A percentile compares a stretch with the other conserved stretches of the same genome.
phyloP scores from a whole-genome alignment of 768 basidiomycete genomes.

The Rhodocollybia butyracea region DNA sequence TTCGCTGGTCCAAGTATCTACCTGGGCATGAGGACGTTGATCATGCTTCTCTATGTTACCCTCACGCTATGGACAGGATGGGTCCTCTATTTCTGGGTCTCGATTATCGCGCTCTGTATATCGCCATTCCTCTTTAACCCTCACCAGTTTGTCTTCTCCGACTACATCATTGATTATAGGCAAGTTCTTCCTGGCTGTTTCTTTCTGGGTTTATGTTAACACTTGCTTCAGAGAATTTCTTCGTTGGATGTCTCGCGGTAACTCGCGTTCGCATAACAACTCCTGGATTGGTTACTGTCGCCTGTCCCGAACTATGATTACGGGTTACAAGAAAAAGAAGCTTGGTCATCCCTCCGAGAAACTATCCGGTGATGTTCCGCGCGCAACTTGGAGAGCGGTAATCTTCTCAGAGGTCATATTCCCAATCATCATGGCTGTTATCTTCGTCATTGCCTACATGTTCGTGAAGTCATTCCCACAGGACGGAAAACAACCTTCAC shows the following conservation, averaged over 20 bases:
- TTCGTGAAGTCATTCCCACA: slow-evolving; percentile 87
- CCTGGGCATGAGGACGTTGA: slow-evolving; percentile 88
- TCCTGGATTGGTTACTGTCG: slow-evolving; percentile 99
- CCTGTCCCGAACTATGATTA: slow-evolving; percentile 95
- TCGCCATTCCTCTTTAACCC: slow-evolving; percentile 99
- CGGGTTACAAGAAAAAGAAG: slow-evolving; percentile 99
- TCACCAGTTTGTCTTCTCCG: slow-evolving; percentile 97
- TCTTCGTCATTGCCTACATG: slow-evolving; percentile 89
- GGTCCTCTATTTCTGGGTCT: slow-evolving; percentile 97
- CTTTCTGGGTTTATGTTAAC: not conserved
- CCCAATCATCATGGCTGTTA: slow-evolving; percentile 78
- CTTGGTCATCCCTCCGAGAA: slow-evolving; percentile 97
- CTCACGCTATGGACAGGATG: slow-evolving; percentile 89
- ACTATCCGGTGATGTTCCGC: slow-evolving; percentile 90
- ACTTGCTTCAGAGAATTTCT: slow-evolving; percentile 78
- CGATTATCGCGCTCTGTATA: slow-evolving; percentile 86
- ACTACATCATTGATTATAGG: slow-evolving; percentile 96
- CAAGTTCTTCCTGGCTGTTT: slow-evolving; percentile 29
- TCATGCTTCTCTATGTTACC: slow-evolving; percentile 93
- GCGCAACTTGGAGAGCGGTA: slow-evolving; percentile 90
- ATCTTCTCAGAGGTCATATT: slow-evolving; percentile 85
- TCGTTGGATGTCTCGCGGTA: slow-evolving; percentile 98
- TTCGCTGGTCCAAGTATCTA: slow-evolving; percentile 99
- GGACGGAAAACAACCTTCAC: slow-evolving; percentile 64
- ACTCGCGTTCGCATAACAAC: slow-evolving; percentile 94